phyloP scores from a whole-genome alignment of 2,329 filamentous ascomycete species.

The Epichloe gansuensis region DNA sequence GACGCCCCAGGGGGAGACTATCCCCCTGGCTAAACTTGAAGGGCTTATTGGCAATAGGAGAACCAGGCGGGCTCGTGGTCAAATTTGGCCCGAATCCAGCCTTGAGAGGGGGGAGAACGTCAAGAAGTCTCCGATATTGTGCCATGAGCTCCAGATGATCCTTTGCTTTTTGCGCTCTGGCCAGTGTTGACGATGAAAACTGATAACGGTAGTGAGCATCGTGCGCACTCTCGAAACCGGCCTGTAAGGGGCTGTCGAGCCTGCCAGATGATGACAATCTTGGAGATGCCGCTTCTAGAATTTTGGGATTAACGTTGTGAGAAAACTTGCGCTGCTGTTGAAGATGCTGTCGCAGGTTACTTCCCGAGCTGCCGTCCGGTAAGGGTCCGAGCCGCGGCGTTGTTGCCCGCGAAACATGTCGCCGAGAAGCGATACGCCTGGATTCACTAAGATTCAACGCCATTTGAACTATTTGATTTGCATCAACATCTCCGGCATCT shows the following conservation, averaged over 20 bases:
- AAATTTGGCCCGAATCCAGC: constrained; percentile 23
- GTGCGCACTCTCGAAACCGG: constrained; percentile 29
- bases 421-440: constrained; percentile 49
- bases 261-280: constrained; percentile 28
- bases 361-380: constrained; percentile 38
- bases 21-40: constrained; percentile 16
- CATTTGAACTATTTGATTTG: constrained; percentile 84
- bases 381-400: constrained; percentile 39
- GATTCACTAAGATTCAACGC: constrained; percentile 80
- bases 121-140: constrained; percentile 71
- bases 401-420: constrained; percentile 37
- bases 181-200: constrained; percentile 68
- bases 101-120: constrained; percentile 63
- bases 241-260: constrained; percentile 32
- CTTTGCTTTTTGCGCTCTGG: constrained; percentile 72
- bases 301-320: constrained; percentile 46
- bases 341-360: constrained; percentile 54
- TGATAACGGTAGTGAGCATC: constrained; percentile 45
- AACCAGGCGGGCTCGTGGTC: constrained; percentile 28
- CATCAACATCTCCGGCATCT: constrained; percentile 51
- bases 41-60: constrained; percentile 23
- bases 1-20: constrained; percentile 41
- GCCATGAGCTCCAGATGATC: constrained; percentile 74
- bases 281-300: constrained; percentile 29
- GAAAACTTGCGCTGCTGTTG: constrained; percentile 56